Conservation (phyloP, 345 rosid genomes). For the Eucalyptus paniculata region DNA sequence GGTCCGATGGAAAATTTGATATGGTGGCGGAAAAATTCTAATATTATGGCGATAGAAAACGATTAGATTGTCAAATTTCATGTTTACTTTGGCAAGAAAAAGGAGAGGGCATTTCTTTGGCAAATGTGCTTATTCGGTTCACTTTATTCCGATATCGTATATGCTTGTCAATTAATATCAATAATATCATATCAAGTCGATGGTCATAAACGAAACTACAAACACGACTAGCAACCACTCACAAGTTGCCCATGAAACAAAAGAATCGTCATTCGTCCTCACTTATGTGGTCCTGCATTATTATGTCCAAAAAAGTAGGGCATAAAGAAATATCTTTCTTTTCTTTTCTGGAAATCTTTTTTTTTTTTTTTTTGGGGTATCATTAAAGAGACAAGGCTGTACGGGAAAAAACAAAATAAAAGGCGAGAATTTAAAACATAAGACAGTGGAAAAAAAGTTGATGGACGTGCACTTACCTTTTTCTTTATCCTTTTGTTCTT, state of each 20-base stretch:
- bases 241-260: neutral
- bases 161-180: neutral
- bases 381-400: neutral
- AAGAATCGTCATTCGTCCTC: neutral
- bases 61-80: neutral
- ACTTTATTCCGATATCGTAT: neutral
- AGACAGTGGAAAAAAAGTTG: neutral
- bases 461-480: neutral
- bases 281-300: neutral
- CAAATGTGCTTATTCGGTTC: neutral
- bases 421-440: neutral
- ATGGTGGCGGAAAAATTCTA: fast-evolving
- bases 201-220: neutral
- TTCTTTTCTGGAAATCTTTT: neutral
- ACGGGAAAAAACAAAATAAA: neutral
- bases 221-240: neutral
- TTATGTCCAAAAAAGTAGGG: neutral
- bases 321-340: neutral
- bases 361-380: neutral
- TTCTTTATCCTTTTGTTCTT: neutral
- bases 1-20: neutral
- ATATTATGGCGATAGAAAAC: fast-evolving
- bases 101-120: neutral
- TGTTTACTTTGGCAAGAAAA: neutral
- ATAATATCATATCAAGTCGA: neutral